Percentiles rank a stretch among this genome's conserved stretches.
Conservation (phyloP, 176 grass and related monocot species). For the Aegilops sharonensis region DNA sequence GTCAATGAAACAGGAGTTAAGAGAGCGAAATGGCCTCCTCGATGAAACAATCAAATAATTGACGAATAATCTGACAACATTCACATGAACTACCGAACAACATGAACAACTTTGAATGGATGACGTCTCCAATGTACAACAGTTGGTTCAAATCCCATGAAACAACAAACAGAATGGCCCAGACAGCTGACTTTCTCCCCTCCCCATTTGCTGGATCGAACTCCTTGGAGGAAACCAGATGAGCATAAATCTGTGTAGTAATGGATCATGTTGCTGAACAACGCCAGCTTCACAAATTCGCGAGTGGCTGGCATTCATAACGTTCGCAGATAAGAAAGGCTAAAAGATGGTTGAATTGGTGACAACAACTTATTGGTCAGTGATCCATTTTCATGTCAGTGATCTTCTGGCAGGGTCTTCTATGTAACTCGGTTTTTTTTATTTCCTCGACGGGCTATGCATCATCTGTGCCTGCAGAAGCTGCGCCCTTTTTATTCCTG, state of each 20-base stretch:
- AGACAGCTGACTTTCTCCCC: not conserved
- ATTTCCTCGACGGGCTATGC: not conserved
- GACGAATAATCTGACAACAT: conserved; percentile 5
- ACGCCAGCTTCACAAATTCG: conserved; percentile 4
- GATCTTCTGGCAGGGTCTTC: conserved; percentile 14
- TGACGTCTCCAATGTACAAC: conserved; percentile 15
- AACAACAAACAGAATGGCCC: conserved; percentile 5
- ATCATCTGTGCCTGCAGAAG: conserved; percentile 27
- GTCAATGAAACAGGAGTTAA: not conserved
- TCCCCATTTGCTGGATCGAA: not conserved
- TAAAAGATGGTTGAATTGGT: conserved; percentile 5
- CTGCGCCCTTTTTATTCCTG: conserved; percentile 32
- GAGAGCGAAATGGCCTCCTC: not conserved
- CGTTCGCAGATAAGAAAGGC: not conserved
- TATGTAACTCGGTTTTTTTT: conserved; percentile 10
- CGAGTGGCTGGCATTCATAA: not conserved
- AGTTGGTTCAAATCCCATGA: conserved; percentile 19
- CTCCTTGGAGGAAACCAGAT: not conserved
- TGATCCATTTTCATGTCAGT: conserved; percentile 26
- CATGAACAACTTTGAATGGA: conserved; percentile 8
- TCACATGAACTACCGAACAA: conserved; percentile 27
- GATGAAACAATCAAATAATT: conserved; percentile 41
- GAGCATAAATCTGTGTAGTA: conserved; percentile 28
- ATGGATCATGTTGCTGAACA: conserved; percentile 36
- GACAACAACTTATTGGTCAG: conserved; percentile 36